Percentiles rank a stretch among this genome's conserved stretches.
phyloP scores from a whole-genome alignment of 2,329 filamentous ascomycete species.

The Grosmannia penicillata region DNA sequence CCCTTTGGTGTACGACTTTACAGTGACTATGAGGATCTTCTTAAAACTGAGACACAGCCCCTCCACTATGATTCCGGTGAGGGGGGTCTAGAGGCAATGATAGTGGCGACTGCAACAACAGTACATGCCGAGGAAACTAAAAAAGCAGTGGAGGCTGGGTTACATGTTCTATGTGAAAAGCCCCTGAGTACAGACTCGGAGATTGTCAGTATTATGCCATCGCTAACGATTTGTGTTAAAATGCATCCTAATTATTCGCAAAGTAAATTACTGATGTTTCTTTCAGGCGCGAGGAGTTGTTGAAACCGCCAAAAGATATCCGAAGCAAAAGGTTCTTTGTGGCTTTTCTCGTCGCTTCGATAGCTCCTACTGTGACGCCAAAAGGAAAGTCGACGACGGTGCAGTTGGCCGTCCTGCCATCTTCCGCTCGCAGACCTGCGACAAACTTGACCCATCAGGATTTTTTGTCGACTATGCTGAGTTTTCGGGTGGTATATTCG shows the following conservation, averaged over 20 bases:
- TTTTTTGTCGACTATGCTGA: constrained; percentile 1
- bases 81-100: constrained; percentile 1
- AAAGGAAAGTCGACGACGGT: background rate
- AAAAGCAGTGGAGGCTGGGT: constrained; percentile 1
- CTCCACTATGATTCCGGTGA: background rate
- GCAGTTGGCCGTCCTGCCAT: background rate
- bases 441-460: constrained; percentile 1
- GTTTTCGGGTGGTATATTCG: constrained; percentile 4
- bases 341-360: constrained; percentile 5
- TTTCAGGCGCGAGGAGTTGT: constrained; percentile 1
- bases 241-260: too few relatives aligned
- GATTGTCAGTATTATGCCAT: background rate
- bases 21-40: background rate
- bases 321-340: constrained; percentile 1
- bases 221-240: background rate
- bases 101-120: background rate
- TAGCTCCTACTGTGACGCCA: constrained; percentile 1
- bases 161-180: constrained; percentile 5
- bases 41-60: background rate
- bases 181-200: background rate
- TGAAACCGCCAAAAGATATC: background rate
- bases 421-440: constrained; percentile 4
- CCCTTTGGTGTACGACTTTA: background rate
- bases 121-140: constrained; percentile 3
- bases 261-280: too few relatives aligned